Conservation (phyloP, 73 alveolate species). For the Stentor roeselii region DNA sequence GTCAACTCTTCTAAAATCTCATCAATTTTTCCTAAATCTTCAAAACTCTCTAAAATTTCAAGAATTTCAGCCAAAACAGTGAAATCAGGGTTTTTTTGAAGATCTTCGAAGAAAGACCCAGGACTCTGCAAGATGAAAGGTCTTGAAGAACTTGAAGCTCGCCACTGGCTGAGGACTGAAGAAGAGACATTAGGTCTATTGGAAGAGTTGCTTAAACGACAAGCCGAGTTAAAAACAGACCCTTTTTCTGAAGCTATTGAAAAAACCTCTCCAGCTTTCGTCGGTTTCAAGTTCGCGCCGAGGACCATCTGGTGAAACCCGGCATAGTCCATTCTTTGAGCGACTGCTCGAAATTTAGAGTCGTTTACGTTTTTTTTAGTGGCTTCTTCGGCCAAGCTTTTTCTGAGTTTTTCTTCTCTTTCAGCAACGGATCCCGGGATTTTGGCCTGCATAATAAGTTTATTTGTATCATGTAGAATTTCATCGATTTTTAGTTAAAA, state of each 20-base stretch:
- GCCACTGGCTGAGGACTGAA: not conserved
- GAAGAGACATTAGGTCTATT: not conserved
- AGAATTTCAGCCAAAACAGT: not conserved
- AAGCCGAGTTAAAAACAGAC: not conserved
- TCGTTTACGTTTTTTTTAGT: slow-evolving; percentile 76
- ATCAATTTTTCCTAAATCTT: not conserved
- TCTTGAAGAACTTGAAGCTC: not conserved
- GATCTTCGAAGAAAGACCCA: not conserved
- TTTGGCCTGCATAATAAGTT: too few species aligned
- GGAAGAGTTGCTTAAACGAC: not conserved
- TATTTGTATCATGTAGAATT: too few species aligned
- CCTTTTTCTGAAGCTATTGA: slow-evolving; percentile 24
- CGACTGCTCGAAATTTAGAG: slow-evolving; percentile 83
- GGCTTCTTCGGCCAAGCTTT: slow-evolving; percentile 50
- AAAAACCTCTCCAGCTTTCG: slow-evolving; percentile 68
- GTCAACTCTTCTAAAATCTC: not conserved
- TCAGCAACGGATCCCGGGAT: slow-evolving; percentile 22
- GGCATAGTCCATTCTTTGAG: slow-evolving; percentile 88
- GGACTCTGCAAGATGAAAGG: not conserved
- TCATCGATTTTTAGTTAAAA: too few species aligned
- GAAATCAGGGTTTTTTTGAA: not conserved
- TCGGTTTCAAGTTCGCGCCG: slow-evolving; percentile 89
- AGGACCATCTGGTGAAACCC: slow-evolving; percentile 88
- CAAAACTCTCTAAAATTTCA: not conserved
- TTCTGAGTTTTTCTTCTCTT: slow-evolving; percentile 19